A percentile compares a stretch with the other conserved stretches of the same genome.
phyloP scores from a whole-genome alignment of 1,284 basidiomycete species.

The Sporisorium reilianum region DNA sequence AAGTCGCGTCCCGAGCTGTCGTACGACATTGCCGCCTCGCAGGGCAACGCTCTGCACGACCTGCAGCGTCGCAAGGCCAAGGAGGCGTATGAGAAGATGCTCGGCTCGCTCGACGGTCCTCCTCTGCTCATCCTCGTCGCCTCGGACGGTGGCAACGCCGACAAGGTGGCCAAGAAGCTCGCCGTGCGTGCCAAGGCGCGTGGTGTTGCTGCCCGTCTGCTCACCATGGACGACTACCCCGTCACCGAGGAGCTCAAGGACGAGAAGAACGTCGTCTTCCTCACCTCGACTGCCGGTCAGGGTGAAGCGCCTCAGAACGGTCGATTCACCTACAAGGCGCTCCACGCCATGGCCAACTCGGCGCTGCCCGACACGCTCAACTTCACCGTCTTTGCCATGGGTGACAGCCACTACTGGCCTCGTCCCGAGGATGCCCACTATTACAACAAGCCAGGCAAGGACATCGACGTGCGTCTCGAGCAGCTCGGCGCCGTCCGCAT shows the following conservation, averaged over 20 bases:
- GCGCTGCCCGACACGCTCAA: constrained; percentile 52
- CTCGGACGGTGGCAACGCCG: constrained; percentile 92
- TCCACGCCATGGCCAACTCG: constrained; percentile 71
- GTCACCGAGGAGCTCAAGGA: constrained; percentile 75
- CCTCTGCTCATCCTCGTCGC: constrained; percentile 90
- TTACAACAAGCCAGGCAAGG: constrained; percentile 97
- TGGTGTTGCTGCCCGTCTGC: constrained; percentile 77
- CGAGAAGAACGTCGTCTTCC: constrained; percentile 81
- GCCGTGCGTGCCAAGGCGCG: constrained; percentile 84
- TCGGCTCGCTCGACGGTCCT: constrained; percentile 88
- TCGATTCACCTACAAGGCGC: constrained; percentile 87
- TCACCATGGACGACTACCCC: constrained; percentile 79
- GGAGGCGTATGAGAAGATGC: constrained; percentile 85
- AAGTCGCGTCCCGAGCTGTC: constrained; percentile 82
- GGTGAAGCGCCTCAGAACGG: constrained; percentile 98
- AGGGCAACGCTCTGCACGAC: constrained; percentile 85
- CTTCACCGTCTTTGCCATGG: constrained; percentile 88
- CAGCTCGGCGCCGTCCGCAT: constrained; percentile 63
- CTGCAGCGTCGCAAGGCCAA: constrained; percentile 86
- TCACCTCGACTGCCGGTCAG: constrained; percentile 98
- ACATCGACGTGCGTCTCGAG: constrained; percentile 78
- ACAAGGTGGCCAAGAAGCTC: constrained; percentile 93
- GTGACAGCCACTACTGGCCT: constrained; percentile 99
- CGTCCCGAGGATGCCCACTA: constrained; percentile 94
- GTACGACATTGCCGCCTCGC: constrained; percentile 83